Percentiles rank a stretch among this genome's conserved stretches.
Conservation (phyloP, 306 rosid genomes). For the Potentilla sterilis region DNA sequence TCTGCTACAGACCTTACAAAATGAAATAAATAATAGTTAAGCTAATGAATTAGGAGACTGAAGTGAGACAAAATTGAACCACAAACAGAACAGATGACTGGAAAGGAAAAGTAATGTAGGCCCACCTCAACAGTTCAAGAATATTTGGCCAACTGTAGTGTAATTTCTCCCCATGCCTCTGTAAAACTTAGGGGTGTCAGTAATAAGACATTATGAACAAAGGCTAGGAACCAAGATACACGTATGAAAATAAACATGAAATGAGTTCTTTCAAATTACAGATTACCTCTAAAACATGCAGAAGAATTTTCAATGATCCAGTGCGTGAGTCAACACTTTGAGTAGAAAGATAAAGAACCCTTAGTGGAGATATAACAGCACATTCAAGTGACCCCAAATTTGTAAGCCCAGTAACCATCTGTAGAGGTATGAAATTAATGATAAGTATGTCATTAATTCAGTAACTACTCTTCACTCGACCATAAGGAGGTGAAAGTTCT, state of each 20-base stretch:
- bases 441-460: slow-evolving; percentile 17
- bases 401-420: slow-evolving; percentile 50
- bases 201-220: slow-evolving; percentile 23
- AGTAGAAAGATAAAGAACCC: slow-evolving; percentile 79
- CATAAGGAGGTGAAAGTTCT: slow-evolving; percentile 39
- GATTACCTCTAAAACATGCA: slow-evolving; percentile 90
- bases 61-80: slow-evolving; percentile 26
- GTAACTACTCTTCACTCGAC: slow-evolving; percentile 22
- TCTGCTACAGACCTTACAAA: slow-evolving; percentile 81
- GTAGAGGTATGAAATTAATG: slow-evolving; percentile 19
- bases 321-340: slow-evolving; percentile 67
- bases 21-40: neutral
- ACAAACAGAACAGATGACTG: slow-evolving; percentile 9
- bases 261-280: slow-evolving; percentile 18
- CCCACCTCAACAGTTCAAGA: slow-evolving; percentile 94
- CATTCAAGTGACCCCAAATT: slow-evolving; percentile 78
- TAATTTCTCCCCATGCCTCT: slow-evolving; percentile 93
- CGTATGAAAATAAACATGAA: slow-evolving; percentile 19
- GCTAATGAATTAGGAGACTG: slow-evolving; percentile 1
- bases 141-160: slow-evolving; percentile 85
- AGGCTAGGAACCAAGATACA: slow-evolving; percentile 26
- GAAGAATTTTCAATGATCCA: slow-evolving; percentile 93
- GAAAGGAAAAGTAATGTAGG: slow-evolving; percentile 19
- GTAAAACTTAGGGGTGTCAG: slow-evolving; percentile 25
- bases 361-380: slow-evolving; percentile 75